Conservation (phyloP, 768 basidiomycete genomes). For the Lactarius indigo region DNA sequence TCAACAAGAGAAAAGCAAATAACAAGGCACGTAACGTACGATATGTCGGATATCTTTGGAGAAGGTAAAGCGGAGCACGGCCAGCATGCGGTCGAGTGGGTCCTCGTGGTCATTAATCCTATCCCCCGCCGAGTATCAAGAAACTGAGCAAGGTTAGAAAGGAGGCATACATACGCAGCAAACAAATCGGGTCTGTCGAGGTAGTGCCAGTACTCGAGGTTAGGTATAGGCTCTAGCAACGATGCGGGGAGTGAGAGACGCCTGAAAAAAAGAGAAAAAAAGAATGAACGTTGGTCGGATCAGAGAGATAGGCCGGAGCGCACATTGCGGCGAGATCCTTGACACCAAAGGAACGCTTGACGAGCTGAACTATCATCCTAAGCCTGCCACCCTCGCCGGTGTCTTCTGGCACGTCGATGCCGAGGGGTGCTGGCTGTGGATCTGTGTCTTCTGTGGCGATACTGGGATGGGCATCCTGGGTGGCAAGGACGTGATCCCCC, state of each 20-base stretch:
- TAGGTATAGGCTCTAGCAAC: conserved; percentile 88
- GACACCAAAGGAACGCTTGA: conserved; percentile 89
- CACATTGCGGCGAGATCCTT: conserved; percentile 96
- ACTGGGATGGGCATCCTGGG: not conserved
- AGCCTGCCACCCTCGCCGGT: conserved; percentile 86
- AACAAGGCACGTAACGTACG: conserved; percentile 42
- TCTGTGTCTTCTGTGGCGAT: conserved; percentile 3
- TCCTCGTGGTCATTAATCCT: conserved; percentile 92
- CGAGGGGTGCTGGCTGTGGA: conserved; percentile 15
- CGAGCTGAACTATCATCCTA: conserved; percentile 88
- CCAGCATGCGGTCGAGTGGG: conserved; percentile 94
- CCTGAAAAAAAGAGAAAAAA: conserved; percentile 41
- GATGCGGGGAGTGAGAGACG: conserved; percentile 91
- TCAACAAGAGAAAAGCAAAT: not conserved
- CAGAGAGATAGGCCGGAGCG: conserved; percentile 26
- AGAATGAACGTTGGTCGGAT: conserved; percentile 4
- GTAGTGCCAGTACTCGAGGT: conserved; percentile 96
- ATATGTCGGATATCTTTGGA: conserved; percentile 94
- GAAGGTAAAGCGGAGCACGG: conserved; percentile 82
- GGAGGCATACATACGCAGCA: conserved; percentile 62
- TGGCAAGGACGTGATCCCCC: not conserved
- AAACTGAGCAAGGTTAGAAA: not conserved
- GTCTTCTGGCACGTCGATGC: conserved; percentile 38
- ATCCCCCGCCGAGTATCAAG: conserved; percentile 2
- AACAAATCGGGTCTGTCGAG: conserved; percentile 89